A percentile compares a stretch with the other conserved stretches of the same genome.
Evolutionary conservation across 805 yeast species (phyloP).

Genomic region (Wickerhamomyces alni): DNA sequence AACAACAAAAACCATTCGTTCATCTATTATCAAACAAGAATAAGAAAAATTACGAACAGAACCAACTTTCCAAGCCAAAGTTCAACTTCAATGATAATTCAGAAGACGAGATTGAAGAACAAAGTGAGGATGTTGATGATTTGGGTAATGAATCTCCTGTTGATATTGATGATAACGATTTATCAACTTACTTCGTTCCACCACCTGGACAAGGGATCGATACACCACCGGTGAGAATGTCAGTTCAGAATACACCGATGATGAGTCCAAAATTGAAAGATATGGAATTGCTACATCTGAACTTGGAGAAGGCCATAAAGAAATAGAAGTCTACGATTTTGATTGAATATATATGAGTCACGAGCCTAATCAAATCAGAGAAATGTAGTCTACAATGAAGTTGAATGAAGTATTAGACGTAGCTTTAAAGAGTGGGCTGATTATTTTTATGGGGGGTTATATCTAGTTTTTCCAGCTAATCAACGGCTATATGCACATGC

Average conservation of each 20-base stretch:
- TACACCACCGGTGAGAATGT: slow-evolving; percentile 16
- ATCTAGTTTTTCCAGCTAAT: too few relatives aligned
- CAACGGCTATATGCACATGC: too few relatives aligned
- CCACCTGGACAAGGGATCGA: slow-evolving; percentile 21
- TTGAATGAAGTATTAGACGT: too few relatives aligned
- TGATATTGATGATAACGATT: slow-evolving; percentile 23
- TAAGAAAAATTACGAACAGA: slow-evolving; percentile 35
- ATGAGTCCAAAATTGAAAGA: slow-evolving; percentile 10
- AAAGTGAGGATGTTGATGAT: slow-evolving; percentile 14
- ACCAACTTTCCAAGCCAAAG: slow-evolving; percentile 19
- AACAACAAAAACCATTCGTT: slow-evolving; percentile 76
- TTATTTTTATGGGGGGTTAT: too few relatives aligned
- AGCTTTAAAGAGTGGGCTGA: too few relatives aligned
- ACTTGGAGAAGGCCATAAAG: background rate
- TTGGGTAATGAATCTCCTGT: slow-evolving; percentile 19
- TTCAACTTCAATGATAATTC: slow-evolving; percentile 20
- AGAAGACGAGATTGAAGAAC: slow-evolving; percentile 15
- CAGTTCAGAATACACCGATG: slow-evolving; percentile 11
- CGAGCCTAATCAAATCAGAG: too few relatives aligned
- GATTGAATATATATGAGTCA: too few relatives aligned
- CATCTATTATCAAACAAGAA: slow-evolving; percentile 55
- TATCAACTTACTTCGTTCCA: slow-evolving; percentile 21
- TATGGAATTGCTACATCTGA: slow-evolving; percentile 2
- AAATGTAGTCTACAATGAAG: too few relatives aligned
- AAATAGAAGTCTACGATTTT: too few relatives aligned